These are phyloP conservation scores for Komagataella pastoris DNA, from an alignment of 805 yeast species.

Conservation along the genomic window DNA sequence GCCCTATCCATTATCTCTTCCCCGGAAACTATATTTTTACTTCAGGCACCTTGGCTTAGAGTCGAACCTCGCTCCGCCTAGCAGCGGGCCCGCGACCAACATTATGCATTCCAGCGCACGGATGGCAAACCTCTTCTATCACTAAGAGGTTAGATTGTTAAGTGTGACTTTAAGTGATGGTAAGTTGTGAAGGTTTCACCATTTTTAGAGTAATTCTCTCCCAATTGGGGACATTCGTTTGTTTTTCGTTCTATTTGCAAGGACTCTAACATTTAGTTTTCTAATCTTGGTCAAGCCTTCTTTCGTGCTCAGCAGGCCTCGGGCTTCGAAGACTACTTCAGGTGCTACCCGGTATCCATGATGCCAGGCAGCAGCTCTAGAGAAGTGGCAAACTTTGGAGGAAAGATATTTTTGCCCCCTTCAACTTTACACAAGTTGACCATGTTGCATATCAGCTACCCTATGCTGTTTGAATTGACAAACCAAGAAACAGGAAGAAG, in stretches of 20 bases:
- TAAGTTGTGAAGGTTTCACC: background rate
- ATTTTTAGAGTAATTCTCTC: too few species aligned
- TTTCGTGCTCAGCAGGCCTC: conserved; percentile 2
- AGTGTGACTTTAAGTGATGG: too few species aligned
- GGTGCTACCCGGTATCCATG: conserved; percentile 87
- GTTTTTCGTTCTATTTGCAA: background rate
- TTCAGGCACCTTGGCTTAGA: background rate
- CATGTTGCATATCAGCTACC: conserved; percentile 85
- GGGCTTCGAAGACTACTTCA: conserved; percentile 70
- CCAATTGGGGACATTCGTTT: background rate
- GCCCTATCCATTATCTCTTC: background rate
- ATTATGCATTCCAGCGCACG: background rate
- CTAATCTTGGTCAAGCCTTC: conserved; percentile 2
- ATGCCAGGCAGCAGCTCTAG: conserved; percentile 67
- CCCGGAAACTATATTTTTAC: background rate
- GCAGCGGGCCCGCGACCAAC: background rate
- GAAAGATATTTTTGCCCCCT: conserved; percentile 90
- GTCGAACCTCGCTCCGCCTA: background rate
- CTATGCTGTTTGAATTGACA: conserved; percentile 80
- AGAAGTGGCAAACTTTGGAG: conserved; percentile 82
- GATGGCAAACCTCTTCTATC: background rate
- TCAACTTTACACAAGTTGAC: conserved; percentile 82
- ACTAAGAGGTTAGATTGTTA: background rate
- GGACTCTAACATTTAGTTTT: conserved; percentile 3
- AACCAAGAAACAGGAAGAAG: conserved; percentile 42